Evolutionary conservation across 306 rosid genomes (phyloP).

Genomic region (Sicyos edulis): DNA sequence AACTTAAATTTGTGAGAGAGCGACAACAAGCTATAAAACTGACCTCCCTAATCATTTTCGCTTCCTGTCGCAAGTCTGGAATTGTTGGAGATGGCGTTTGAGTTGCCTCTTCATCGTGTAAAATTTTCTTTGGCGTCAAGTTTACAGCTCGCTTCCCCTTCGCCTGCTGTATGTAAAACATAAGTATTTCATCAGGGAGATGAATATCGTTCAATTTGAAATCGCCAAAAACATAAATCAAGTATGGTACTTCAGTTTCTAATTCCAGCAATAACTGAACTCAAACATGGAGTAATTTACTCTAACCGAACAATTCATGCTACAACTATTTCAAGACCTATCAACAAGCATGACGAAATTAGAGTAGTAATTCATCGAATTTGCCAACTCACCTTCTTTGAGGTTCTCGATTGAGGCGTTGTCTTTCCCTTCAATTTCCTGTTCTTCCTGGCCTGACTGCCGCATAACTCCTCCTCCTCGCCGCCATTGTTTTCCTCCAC

Average conservation of each 20-base stretch:
- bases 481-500: slow-evolving; percentile 26
- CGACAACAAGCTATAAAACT: slow-evolving; percentile 21
- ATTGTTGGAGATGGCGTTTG: slow-evolving; percentile 23
- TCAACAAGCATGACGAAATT: not conserved
- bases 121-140: slow-evolving; percentile 48
- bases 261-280: not conserved
- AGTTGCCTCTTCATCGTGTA: slow-evolving; percentile 28
- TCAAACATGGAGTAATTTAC: not conserved
- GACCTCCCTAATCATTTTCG: slow-evolving; percentile 59
- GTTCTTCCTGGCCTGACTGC: slow-evolving; percentile 38
- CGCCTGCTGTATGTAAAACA: not conserved
- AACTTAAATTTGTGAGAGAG: not conserved
- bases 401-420: slow-evolving; percentile 31
- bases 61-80: slow-evolving; percentile 56
- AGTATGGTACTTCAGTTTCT: not conserved
- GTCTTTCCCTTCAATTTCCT: slow-evolving; percentile 36
- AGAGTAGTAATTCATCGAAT: not conserved
- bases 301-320: not conserved
- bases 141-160: slow-evolving; percentile 30
- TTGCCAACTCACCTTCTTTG: slow-evolving; percentile 43
- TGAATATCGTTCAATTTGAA: not conserved
- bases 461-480: slow-evolving; percentile 38
- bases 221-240: not conserved
- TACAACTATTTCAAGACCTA: not conserved
- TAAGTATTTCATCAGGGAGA: not conserved